phyloP scores from a whole-genome alignment of 345 rosid species.

The Arabis hirsuta region DNA sequence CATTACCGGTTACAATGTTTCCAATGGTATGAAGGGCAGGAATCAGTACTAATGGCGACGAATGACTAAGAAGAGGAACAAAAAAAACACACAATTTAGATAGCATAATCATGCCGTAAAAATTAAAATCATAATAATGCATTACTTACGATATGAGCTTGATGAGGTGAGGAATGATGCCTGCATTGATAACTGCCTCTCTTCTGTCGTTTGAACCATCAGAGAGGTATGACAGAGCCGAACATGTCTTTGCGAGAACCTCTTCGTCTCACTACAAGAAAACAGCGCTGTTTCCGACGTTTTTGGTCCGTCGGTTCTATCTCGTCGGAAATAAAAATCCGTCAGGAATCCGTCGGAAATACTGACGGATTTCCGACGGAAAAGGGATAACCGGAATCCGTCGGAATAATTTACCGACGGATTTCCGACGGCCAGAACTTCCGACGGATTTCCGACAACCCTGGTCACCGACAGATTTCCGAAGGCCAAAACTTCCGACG shows the following conservation, averaged over 20 bases:
- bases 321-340: no score
- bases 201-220: constrained; percentile 70
- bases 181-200: constrained; percentile 71
- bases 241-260: constrained; percentile 81
- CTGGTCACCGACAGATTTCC: no score
- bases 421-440: no score
- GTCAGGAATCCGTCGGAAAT: no score
- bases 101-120: neutral
- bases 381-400: no score
- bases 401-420: no score
- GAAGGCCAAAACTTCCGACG: no score
- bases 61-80: constrained; percentile 49
- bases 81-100: neutral
- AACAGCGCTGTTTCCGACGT: no score
- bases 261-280: no score
- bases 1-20: constrained; percentile 65
- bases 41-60: constrained; percentile 72
- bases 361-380: no score
- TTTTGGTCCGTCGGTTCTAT: no score
- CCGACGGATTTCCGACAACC: no score
- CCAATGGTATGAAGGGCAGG: constrained; percentile 90
- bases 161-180: constrained; percentile 70
- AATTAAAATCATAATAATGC: constrained; percentile 1
- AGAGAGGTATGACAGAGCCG: constrained; percentile 84
- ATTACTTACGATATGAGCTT: constrained; percentile 69